Evolutionary conservation across 202 grass and related monocot species (phyloP).

Genomic region (Dendrocalamus latiflorus): DNA sequence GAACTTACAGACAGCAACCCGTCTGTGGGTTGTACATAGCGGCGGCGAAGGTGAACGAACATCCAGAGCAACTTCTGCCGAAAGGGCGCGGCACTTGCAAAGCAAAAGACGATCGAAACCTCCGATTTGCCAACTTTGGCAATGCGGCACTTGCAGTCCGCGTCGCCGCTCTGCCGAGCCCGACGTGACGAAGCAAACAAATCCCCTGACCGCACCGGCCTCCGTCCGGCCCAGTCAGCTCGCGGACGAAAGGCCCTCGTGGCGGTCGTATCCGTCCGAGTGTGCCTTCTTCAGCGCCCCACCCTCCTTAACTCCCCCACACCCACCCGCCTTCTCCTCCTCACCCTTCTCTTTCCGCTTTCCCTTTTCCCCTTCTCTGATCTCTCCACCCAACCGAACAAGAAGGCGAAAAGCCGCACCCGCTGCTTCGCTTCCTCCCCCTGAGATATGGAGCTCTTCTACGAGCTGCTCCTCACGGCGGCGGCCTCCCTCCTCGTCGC

Average conservation of each 20-base stretch:
- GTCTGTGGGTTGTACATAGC: no score
- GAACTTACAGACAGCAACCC: no score
- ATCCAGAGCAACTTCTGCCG: neutral
- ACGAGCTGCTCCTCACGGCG: slow-evolving; percentile 75
- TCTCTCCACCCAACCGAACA: slow-evolving; percentile 35
- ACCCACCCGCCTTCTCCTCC: neutral
- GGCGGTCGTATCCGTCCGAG: no score
- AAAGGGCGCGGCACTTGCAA: neutral
- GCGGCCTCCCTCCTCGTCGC: slow-evolving; percentile 62
- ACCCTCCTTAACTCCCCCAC: neutral
- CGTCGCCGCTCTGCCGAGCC: no score
- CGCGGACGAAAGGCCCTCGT: slow-evolving; percentile 11
- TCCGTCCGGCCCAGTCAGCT: no score
- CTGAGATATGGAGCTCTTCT: slow-evolving; percentile 63
- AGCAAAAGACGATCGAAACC: neutral
- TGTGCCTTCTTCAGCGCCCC: slow-evolving; percentile 57
- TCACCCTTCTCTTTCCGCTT: slow-evolving; percentile 2
- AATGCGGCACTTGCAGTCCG: neutral
- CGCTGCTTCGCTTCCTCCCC: neutral
- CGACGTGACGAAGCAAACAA: no score
- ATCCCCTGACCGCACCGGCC: no score
- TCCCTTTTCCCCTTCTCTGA: neutral
- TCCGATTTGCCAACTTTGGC: neutral
- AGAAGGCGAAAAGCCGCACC: slow-evolving; percentile 30
- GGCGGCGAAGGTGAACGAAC: neutral